Percentiles rank a stretch among this genome's conserved stretches.
Conservation (phyloP, 257 asterid genomes). For the Fraxinus americana region DNA sequence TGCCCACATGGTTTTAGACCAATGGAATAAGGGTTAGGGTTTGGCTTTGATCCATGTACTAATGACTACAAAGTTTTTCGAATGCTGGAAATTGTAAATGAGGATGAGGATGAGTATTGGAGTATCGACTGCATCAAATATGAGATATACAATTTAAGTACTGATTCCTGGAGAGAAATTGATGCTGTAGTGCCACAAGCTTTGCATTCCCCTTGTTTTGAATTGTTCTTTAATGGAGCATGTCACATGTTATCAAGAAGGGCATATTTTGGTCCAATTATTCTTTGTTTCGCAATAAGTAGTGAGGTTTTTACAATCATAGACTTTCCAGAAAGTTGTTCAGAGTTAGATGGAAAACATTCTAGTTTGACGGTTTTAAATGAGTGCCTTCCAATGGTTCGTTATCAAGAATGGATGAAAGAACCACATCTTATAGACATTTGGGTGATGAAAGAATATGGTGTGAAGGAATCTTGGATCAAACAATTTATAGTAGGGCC, state of each 20-base stretch:
- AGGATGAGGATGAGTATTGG: neutral
- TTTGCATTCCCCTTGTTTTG: neutral
- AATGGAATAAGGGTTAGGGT: neutral
- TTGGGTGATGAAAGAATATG: slow-evolving; percentile 24
- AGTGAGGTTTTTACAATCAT: neutral
- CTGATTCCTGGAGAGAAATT: slow-evolving; percentile 12
- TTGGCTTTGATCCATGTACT: slow-evolving; percentile 1
- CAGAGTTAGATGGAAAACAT: neutral
- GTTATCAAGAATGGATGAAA: neutral
- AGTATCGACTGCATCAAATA: neutral
- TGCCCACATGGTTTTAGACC: neutral
- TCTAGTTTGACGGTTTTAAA: neutral
- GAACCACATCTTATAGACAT: neutral
- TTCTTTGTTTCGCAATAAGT: too few relatives aligned
- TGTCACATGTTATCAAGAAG: neutral
- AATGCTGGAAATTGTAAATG: neutral
- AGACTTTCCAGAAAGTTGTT: neutral
- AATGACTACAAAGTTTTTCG: slow-evolving; percentile 16
- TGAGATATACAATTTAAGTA: slow-evolving; percentile 8
- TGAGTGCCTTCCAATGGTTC: slow-evolving; percentile 12
- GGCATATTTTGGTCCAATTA: too few relatives aligned
- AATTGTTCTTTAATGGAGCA: slow-evolving; percentile 4
- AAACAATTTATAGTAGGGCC: slow-evolving; percentile 9
- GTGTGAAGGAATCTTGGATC: slow-evolving; percentile 15
- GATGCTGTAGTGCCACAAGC: neutral